These are phyloP conservation scores for Backusella tarrabulga DNA, from an alignment of 192 early-diverging fungal genomes.

Conservation along the genomic window DNA sequence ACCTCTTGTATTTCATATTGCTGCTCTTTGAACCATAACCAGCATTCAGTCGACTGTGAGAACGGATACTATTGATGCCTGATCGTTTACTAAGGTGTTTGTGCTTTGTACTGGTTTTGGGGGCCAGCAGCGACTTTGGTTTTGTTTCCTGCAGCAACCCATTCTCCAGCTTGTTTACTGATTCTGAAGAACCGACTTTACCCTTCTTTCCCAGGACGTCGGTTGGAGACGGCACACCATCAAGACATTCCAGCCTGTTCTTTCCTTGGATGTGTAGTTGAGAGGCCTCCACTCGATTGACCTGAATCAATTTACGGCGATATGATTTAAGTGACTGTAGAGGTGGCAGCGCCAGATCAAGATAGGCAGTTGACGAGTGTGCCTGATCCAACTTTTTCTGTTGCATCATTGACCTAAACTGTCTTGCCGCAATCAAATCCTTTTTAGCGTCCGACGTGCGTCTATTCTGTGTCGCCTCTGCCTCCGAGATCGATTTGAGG, in stretches of 20 bases:
- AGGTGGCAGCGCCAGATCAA: constrained; percentile 32
- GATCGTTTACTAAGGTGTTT: neutral
- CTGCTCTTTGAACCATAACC: neutral
- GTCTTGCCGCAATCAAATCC: neutral
- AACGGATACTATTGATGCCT: neutral
- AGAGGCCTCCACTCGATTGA: neutral
- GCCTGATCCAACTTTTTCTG: constrained; percentile 12
- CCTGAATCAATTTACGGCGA: constrained; percentile 11
- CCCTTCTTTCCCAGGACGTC: neutral
- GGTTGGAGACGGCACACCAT: neutral
- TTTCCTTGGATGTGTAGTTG: neutral
- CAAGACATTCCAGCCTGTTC: neutral
- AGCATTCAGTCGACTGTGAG: neutral
- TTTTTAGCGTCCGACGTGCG: constrained; percentile 15
- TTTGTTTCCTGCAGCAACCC: neutral
- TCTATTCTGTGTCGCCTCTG: constrained; percentile 9
- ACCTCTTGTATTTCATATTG: constrained; percentile 6
- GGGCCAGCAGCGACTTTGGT: neutral
- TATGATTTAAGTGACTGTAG: neutral
- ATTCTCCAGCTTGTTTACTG: neutral
- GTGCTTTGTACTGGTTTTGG: neutral
- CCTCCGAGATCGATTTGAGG: neutral
- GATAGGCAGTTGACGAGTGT: constrained; percentile 28
- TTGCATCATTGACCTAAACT: neutral
- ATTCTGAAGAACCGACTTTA: neutral